Evolutionary conservation across 2,329 filamentous ascomycete species (phyloP), one percentile per base, ranked within the genome.

Genomic region (Talaromyces sp.): DNA sequence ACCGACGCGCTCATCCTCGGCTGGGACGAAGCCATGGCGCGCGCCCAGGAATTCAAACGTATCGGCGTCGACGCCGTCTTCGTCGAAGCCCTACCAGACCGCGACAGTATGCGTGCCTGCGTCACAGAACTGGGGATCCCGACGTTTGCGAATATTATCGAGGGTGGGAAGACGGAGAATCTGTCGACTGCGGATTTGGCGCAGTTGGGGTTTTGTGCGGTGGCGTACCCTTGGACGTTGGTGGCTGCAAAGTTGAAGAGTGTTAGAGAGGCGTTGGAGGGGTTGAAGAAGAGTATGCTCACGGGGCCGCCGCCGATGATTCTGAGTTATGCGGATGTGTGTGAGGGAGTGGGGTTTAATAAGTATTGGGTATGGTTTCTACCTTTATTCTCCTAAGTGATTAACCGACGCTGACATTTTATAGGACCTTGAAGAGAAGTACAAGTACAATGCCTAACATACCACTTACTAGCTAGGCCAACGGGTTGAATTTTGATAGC

Each of bases 41-140:
- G 80, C 2, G 79, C 75, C 0, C 68, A 74, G 18, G 73, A 79
- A 62, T 78, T 78, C 63, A 76, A 73, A n/a, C 67, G 73, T 3
- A 77, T 81, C 16, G 78, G 79, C 0, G 79, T 76, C 0, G 79
- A 81, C 58, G 75, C 75, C 0, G 73, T 81, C n/a, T 81, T 82
- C 50, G 68, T 79, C 2, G 76, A 82, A 64, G 79, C 78, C 0
- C 69, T 81, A 1, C 78, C 79, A 0, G 77, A 81, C 61, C 72
- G 75, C 0, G 76, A 75, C 1, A 61, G 76, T 0, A 82, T 82
- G 80, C 67, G 68, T 23, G 74, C 67, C 54, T 75, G 73, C 8
- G 70, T 73, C 0, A 64, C 74, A 28, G 74, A 78, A 5, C 57
- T 81, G 9, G 68, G 73, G 18, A 72, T 78, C 31, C 76, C 79